Evolutionary conservation across 1,284 basidiomycete genomes (phyloP), one percentile per base, ranked within the genome.

Genomic region (Rhodotorula sp.): DNA sequence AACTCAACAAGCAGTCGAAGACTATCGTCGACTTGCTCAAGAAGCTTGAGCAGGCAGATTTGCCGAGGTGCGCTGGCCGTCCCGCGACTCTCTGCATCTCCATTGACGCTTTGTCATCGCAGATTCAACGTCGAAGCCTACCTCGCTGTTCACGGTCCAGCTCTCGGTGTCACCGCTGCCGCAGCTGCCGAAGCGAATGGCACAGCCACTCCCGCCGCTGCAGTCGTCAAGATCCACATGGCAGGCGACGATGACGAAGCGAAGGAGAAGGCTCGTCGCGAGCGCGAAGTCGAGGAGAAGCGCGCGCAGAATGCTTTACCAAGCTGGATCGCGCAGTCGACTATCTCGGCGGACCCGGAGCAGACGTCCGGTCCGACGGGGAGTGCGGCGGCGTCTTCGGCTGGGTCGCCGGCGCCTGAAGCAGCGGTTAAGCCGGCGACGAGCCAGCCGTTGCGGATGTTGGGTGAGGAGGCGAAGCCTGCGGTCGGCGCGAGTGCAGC

Each of bases 261-360:
- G 39, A 86, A 67, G 70, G 85, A 85, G 74, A 85, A 84, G 76
- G 86, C 85, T 67, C 80, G 82, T 0, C 82, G 84, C 32, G 80
- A 81, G 36, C 79, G 84, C 17, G 84, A 85, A 10, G 80, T 82
- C 15, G 74, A 76, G 27, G 49, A 54, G 29, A 63, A 55, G 74
- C 81, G 85, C 64, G 87, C 89, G 79, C 93, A 97, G 82, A 98
- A 98, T 79, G 87, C 89, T 0, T 82, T 99, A 56, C 95, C 95
- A 0, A 85, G 89, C 15, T 98, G 95, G 95, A 90, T 96, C 82
- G 84, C 93, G 71, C 89, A 91, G 79, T 94, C 92, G 79, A 99
- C 95, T 6, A 91, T 99, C 74, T 90, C 92, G 20, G 94, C 93
- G 27, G 89, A 94, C 76, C 82, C 27, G 20, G 62, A 66, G 34